A percentile compares a stretch with the other conserved stretches of the same genome.
These are phyloP conservation scores for Coemansia sp. DNA, from an alignment of 192 early-diverging fungal genomes.

Conservation along the genomic window DNA sequence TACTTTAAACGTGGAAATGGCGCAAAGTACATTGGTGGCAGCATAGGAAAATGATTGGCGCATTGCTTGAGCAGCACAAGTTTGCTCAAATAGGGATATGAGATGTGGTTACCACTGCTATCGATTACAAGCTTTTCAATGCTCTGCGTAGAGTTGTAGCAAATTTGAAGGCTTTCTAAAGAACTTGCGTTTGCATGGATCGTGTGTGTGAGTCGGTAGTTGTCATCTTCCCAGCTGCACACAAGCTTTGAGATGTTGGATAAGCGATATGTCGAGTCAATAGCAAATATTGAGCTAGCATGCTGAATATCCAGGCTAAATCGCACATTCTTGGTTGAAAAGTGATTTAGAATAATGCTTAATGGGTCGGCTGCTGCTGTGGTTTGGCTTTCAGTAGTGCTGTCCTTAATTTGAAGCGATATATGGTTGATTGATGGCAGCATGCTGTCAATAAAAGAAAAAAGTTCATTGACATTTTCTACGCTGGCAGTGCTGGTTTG, in stretches of 20 bases:
- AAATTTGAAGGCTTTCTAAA: neutral
- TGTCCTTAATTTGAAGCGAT: neutral
- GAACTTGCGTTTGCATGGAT: neutral
- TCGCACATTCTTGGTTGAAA: neutral
- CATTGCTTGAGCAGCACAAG: neutral
- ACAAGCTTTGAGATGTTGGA: slow-evolving; percentile 1
- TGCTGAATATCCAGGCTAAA: slow-evolving; percentile 6
- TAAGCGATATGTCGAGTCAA: neutral
- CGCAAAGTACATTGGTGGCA: neutral
- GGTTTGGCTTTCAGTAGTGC: neutral
- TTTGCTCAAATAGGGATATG: neutral
- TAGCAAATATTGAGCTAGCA: neutral
- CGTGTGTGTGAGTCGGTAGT: neutral
- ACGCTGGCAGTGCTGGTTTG: neutral
- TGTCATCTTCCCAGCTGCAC: slow-evolving; percentile 6
- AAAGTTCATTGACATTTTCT: neutral
- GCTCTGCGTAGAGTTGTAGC: neutral
- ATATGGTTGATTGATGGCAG: neutral
- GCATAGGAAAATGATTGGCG: neutral
- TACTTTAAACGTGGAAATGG: slow-evolving; percentile 1
- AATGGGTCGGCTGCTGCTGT: neutral
- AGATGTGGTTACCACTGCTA: neutral
- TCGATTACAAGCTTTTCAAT: slow-evolving; percentile 1
- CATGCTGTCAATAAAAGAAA: neutral
- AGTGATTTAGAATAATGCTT: neutral